Conservation (phyloP, 106 monocot genomes). For the Dendrobium nobile region DNA sequence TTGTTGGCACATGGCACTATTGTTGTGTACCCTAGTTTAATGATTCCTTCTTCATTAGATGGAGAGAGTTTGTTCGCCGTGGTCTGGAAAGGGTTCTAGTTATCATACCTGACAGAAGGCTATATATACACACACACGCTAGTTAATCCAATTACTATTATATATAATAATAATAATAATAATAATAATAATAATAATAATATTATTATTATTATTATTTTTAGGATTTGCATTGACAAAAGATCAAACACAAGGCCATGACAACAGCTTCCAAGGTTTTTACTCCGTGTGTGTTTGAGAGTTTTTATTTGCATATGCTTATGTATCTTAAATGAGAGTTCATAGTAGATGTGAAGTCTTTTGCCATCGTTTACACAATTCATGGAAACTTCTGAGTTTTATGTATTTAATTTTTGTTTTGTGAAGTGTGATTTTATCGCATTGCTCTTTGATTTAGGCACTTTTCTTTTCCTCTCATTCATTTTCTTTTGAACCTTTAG, state of each 20-base stretch:
- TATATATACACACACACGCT: not conserved
- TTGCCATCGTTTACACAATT: not conserved
- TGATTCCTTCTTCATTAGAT: not conserved
- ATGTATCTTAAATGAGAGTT: not conserved
- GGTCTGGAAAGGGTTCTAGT: not conserved
- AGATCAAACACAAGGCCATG: too few relatives aligned
- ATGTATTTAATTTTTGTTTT: not conserved
- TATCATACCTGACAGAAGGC: not conserved
- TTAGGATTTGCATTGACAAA: too few relatives aligned
- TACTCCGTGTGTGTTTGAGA: too few relatives aligned
- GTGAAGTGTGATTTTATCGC: not conserved
- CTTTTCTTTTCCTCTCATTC: slow-evolving; percentile 5
- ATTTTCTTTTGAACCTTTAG: slow-evolving; percentile 30
- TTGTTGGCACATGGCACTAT: not conserved
- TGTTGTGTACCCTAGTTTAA: not conserved
- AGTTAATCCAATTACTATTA: too few relatives aligned
- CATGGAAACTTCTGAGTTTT: not conserved
- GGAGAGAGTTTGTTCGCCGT: not conserved
- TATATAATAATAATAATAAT: too few relatives aligned
- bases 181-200: too few relatives aligned
- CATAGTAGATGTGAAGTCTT: not conserved
- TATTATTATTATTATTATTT: too few relatives aligned
- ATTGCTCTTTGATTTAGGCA: not conserved
- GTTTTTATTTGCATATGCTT: not conserved
- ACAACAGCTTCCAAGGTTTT: too few relatives aligned